Percentiles rank a stretch among this genome's conserved stretches.
Conservation (phyloP, 73 alveolate genomes). For the Uronychia setigera region DNA sequence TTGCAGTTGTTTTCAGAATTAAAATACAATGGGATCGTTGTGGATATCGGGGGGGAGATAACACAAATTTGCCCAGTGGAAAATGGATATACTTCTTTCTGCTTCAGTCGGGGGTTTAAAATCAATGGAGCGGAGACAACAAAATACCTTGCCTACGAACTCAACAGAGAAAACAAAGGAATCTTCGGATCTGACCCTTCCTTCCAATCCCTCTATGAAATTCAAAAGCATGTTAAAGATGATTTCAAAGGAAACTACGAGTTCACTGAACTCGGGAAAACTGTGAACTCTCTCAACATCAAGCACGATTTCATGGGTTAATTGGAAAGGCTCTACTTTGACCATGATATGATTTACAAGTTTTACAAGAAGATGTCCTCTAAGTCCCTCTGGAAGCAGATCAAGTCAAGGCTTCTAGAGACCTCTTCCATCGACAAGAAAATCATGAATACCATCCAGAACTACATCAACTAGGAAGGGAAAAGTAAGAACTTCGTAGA, state of each 20-base stretch:
- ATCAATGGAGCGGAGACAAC: conserved; percentile 15
- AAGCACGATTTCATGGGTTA: not conserved
- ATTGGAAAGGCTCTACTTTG: not conserved
- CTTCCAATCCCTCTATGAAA: not conserved
- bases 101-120: not conserved
- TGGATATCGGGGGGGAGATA: conserved; percentile 46
- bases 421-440: not conserved
- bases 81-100: conserved; percentile 37
- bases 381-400: not conserved
- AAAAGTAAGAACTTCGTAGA: not conserved
- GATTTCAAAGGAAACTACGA: not conserved
- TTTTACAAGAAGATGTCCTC: not conserved
- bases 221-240: not conserved
- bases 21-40: conserved; percentile 33
- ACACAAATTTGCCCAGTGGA: conserved; percentile 48
- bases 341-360: not conserved
- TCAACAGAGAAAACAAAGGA: not conserved
- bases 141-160: conserved; percentile 14
- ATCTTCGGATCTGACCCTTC: not conserved
- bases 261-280: not conserved
- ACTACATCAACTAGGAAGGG: not conserved
- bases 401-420: not conserved
- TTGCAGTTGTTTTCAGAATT: conserved; percentile 31
- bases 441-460: not conserved
- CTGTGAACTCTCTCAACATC: not conserved